A percentile compares a stretch with the other conserved stretches of the same genome.
Conservation (phyloP, 768 basidiomycete species). For the Paxillus ammoniavirescens region DNA sequence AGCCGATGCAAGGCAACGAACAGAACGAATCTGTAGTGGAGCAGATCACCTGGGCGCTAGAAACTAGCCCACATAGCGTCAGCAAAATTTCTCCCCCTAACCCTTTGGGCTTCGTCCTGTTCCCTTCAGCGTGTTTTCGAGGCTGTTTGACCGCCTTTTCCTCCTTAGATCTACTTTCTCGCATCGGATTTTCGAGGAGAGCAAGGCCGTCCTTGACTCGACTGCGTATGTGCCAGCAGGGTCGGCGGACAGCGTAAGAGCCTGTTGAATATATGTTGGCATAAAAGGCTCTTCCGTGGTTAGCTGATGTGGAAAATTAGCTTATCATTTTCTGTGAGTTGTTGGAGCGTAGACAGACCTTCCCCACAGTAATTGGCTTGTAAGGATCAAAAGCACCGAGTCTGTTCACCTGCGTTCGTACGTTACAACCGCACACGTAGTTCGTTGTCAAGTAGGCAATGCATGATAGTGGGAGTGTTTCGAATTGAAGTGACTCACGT, state of each 20-base stretch:
- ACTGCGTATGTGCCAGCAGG: conserved; percentile 57
- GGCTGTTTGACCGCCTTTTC: conserved; percentile 48
- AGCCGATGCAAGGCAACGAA: conserved; percentile 76
- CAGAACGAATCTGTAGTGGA: conserved; percentile 54
- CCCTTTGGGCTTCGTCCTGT: conserved; percentile 43
- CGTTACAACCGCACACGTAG: too few species aligned
- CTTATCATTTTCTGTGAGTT: not conserved
- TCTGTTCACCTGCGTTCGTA: too few species aligned
- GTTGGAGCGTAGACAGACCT: too few species aligned
- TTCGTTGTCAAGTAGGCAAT: too few species aligned
- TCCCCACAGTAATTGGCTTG: too few species aligned
- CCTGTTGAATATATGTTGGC: conserved; percentile 58
- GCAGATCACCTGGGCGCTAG: conserved; percentile 1
- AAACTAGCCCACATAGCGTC: not conserved
- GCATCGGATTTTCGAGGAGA: conserved; percentile 66
- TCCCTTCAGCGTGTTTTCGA: conserved; percentile 42
- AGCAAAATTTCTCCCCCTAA: conserved; percentile 40
- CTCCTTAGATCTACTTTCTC: conserved; percentile 53
- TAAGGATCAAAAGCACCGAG: too few species aligned
- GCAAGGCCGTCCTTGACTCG: conserved; percentile 70
- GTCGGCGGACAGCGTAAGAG: conserved; percentile 53
- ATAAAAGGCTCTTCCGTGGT: conserved; percentile 50
- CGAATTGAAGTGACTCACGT: too few species aligned
- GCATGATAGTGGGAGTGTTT: too few species aligned
- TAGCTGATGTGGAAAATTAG: conserved; percentile 24